Percentiles rank a stretch among this genome's conserved stretches.
Evolutionary conservation across 306 rosid species (phyloP).

Genomic region (Adenanthera pavonina): DNA sequence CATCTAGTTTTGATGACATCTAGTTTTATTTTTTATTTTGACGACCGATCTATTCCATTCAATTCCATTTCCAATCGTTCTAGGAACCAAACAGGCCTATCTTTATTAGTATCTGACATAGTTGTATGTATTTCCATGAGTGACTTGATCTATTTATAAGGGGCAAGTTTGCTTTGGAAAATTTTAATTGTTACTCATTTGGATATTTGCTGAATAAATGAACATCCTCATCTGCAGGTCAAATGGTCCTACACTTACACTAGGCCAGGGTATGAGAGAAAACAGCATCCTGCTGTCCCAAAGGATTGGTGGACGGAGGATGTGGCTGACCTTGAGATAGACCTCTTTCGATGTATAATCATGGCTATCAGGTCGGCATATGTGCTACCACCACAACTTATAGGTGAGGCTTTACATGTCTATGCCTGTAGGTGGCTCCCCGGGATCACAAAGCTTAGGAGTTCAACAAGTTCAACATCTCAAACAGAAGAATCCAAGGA

Average conservation of each 20-base stretch:
- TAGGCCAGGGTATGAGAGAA: slow-evolving; percentile 81
- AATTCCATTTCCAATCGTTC: too few relatives aligned
- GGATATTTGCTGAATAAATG: slow-evolving; percentile 30
- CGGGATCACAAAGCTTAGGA: slow-evolving; percentile 52
- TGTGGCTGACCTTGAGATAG: slow-evolving; percentile 82
- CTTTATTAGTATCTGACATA: neutral
- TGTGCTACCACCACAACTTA: slow-evolving; percentile 79
- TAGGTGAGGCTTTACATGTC: slow-evolving; percentile 96
- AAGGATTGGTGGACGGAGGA: slow-evolving; percentile 99
- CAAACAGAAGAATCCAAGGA: slow-evolving; percentile 57
- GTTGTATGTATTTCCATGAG: neutral
- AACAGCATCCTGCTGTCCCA: slow-evolving; percentile 77
- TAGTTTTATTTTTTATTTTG: too few relatives aligned
- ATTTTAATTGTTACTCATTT: neutral
- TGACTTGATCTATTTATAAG: neutral
- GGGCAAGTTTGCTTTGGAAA: neutral
- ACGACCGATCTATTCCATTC: too few relatives aligned
- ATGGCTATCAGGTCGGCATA: slow-evolving; percentile 73
- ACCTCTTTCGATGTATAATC: slow-evolving; percentile 77
- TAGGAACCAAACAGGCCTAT: too few relatives aligned
- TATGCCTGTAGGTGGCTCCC: slow-evolving; percentile 84
- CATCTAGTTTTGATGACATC: too few relatives aligned
- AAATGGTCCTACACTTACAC: slow-evolving; percentile 97
- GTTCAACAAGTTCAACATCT: slow-evolving; percentile 48
- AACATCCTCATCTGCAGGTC: slow-evolving; percentile 60